Evolutionary conservation across 495 filamentous ascomycete species (phyloP), one percentile per base, ranked within the genome.

Genomic region (Lepidopterella palustris): DNA sequence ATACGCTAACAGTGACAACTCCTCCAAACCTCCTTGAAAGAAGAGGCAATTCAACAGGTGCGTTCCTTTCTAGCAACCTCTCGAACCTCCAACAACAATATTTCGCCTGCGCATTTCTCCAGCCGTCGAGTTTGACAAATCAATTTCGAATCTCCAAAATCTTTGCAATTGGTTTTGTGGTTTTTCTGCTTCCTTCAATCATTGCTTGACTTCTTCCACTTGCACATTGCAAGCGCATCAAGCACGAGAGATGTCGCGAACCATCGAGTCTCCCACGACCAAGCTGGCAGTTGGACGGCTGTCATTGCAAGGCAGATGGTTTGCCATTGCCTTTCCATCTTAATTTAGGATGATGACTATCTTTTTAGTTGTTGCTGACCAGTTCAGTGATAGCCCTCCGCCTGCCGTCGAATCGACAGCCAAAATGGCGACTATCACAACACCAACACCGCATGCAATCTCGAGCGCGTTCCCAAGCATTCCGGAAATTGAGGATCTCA

Each of bases 401-500:
- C 35, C 10, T 10, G 13, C 13, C 35, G 2, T 11, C 3, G 18
- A 42, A 42, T 25, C 23, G 24, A 1, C 5, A 18, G 11, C 15
- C 27, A 50, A 29, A n/a, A 67, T 67, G 64, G 52, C 60, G n/a
- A 48, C 40, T 18, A 28, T 4, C 4, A 0, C 20, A 13, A 52
- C 39, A 5, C 57, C 47, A 25, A 39, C 57, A 11, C 39, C 54
- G 10, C 49, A 57, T n/a, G 57, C 35, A 6, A 45, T 57, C 6
- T 49, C 63, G 1, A 26, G 60, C 11, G 47, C 47, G 25, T 13
- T 15, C 1, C 47, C 23, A 2, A 57, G 45, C 53, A 18, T 67
- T 0, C 42, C 58, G n/a, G 56, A 67, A 24, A 61, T 67, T 13
- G 60, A 63, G 51, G 35, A 9, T 1, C 64, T 63, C 21, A 55